Evolutionary conservation across 306 rosid genomes (phyloP), one percentile per base, ranked within the genome.

Genomic region (Gleditsia sinensis): DNA sequence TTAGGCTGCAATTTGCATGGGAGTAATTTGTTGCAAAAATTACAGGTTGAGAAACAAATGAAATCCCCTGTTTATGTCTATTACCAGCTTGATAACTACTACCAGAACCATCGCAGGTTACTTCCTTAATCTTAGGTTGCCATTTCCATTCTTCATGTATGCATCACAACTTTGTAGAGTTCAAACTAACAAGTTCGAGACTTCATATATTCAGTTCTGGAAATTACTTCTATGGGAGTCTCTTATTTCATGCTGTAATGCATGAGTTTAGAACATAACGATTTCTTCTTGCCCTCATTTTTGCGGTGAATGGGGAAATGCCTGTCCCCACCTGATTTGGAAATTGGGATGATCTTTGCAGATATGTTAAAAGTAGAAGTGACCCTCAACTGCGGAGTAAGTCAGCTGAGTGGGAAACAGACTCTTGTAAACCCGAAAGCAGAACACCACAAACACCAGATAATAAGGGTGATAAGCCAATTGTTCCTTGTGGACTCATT

Each of bases 71-170:
- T 93, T 34, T 93, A 77, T 71, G 65, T 93, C 82, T 93, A 93
- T 84, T 93, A 93, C 60, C 91, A 93, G 77, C 96, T 93, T 51
- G 89, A 84, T 24, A 84, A 86, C 83, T 90, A 77, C 83, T 87
- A 84, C 81, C 98, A 93, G 84, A 93, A 93, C 81, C 98, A 93
- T 83, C 95, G 98, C 16, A 83, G 95, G 97, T 60, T 20, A 33
- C 19, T 62, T 62, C 32, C 49, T 24, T 21, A 7, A 23, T 37
- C 28, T 11, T 37, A 5, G 28, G 34, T 21, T 40, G 19, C 10
- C 7, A 39, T 39, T 12, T 63, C 53, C 53, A 0, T 21, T 21
- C 5, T 21, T 11, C 20, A 21, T 39, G 20, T 23, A 24, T 64
- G 1, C 11, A 43, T 25, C n/a, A 65, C 8, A 24, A 17, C 71